Percentiles rank a stretch among this genome's conserved stretches.
These are phyloP conservation scores for Syzygium grande DNA, from an alignment of 345 rosid species.

Conservation along the genomic window DNA sequence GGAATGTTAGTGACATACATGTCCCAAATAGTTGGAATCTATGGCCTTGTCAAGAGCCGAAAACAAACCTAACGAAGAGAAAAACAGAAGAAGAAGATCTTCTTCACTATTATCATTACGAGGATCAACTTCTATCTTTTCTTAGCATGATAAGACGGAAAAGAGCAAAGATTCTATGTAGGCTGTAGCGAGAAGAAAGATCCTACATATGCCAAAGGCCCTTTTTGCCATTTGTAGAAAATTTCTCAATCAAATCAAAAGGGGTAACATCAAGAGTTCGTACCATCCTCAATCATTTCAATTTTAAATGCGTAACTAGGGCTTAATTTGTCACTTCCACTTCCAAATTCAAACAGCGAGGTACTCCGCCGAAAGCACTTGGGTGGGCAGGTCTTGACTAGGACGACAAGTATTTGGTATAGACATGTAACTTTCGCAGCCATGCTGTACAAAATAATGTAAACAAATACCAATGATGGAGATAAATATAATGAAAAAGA, in stretches of 20 bases:
- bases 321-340: neutral
- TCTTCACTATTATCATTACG: neutral
- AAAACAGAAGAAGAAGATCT: neutral
- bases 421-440: neutral
- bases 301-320: neutral
- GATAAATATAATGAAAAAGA: neutral
- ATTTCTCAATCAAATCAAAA: neutral
- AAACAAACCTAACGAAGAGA: neutral
- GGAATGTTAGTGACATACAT: neutral
- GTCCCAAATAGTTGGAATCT: neutral
- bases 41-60: neutral
- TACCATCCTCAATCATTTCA: neutral
- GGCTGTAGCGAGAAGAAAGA: neutral
- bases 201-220: neutral
- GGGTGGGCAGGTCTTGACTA: neutral
- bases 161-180: neutral
- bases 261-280: neutral
- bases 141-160: neutral
- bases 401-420: neutral
- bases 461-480: neutral
- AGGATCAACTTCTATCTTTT: neutral
- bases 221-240: neutral
- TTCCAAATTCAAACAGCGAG: neutral
- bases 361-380: neutral
- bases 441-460: neutral